Evolutionary conservation across 2,329 filamentous ascomycete species (phyloP).

Genomic region (Monilinia fructigena): DNA sequence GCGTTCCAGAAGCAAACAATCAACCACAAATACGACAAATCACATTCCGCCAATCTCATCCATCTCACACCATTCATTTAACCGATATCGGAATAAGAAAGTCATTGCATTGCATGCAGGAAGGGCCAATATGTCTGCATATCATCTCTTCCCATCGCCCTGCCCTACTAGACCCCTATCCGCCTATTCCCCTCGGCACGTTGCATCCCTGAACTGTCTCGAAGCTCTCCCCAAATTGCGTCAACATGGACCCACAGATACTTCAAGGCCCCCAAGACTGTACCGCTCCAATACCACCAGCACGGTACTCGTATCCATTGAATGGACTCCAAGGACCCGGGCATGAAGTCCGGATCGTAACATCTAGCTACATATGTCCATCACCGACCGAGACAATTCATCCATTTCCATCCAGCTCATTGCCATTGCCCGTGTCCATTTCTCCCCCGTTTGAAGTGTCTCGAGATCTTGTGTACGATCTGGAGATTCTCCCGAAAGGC

Average conservation of each 20-base stretch:
- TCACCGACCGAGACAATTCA: background rate
- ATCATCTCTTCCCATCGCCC: too few species aligned
- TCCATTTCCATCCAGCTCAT: background rate
- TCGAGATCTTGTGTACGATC: conserved; percentile 16
- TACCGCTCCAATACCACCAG: conserved; percentile 5
- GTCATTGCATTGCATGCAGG: conserved; percentile 1
- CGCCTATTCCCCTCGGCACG: conserved; percentile 2
- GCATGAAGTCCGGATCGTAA: background rate
- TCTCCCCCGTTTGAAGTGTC: background rate
- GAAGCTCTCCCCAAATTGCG: background rate
- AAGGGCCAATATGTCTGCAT: conserved; percentile 6
- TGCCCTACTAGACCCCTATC: background rate
- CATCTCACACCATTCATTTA: background rate
- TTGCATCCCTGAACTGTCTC: conserved; percentile 1
- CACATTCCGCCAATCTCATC: conserved; percentile 21
- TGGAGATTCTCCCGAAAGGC: conserved; percentile 4
- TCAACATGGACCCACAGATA: background rate
- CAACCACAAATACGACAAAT: conserved; percentile 9
- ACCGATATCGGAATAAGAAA: conserved; percentile 5
- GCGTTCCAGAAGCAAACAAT: conserved; percentile 13
- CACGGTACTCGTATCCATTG: conserved; percentile 10
- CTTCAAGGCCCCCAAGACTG: background rate
- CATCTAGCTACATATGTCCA: background rate
- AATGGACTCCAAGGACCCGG: background rate
- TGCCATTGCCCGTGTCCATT: background rate